Percentiles rank a stretch among this genome's conserved stretches.
phyloP scores from a whole-genome alignment of 2,329 filamentous ascomycete species.

The Aspergillus ruber region DNA sequence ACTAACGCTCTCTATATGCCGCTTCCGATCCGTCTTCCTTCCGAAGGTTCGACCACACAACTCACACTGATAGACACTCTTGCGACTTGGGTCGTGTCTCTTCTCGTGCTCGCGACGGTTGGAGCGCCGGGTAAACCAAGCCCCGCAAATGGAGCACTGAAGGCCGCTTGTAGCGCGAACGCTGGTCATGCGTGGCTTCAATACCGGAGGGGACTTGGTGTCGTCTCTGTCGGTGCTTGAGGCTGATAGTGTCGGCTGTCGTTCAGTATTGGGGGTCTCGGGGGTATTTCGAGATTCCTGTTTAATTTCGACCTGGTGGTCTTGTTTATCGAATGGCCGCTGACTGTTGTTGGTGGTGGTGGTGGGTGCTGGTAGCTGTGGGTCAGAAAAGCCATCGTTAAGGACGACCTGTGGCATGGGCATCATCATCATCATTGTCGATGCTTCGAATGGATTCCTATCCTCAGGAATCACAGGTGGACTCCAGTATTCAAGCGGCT shows the following conservation, averaged over 20 bases:
- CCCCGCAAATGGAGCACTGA: constrained; percentile 69
- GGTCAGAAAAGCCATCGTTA: neutral
- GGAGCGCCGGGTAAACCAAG: constrained; percentile 74
- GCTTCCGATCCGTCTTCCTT: constrained; percentile 68
- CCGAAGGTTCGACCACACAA: constrained; percentile 72
- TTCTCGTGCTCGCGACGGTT: constrained; percentile 84
- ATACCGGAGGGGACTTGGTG: neutral
- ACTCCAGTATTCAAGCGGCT: constrained; percentile 13
- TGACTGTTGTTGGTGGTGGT: neutral
- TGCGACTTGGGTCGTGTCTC: constrained; percentile 68
- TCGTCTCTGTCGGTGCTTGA: neutral
- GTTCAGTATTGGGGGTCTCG: neutral
- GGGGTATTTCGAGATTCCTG: neutral
- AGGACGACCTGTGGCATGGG: constrained; percentile 3
- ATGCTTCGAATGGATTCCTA: neutral
- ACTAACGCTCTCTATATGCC: constrained; percentile 50
- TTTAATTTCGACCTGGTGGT: neutral
- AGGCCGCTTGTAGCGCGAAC: constrained; percentile 53
- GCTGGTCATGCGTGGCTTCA: neutral
- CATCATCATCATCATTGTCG: neutral
- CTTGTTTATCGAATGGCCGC: neutral
- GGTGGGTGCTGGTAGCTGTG: neutral
- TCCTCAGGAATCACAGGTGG: constrained; percentile 5
- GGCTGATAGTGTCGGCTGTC: neutral
- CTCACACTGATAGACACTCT: constrained; percentile 64